Base-by-base conservation (phyloP, 345 rosid genomes). In the Populus alba region DNA sequence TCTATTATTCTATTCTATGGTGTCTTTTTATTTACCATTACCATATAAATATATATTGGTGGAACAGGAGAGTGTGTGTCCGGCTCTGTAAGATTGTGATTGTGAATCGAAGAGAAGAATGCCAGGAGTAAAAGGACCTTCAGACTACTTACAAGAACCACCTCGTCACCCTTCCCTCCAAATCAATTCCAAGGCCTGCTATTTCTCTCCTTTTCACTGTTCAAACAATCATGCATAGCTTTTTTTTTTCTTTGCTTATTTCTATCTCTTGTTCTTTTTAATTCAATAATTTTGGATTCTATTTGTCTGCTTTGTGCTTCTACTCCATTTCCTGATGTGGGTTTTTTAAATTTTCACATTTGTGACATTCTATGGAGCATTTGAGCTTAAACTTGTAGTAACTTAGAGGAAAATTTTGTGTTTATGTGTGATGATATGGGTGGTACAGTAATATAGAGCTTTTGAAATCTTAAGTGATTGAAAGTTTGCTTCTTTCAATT, bases 81-180 rank as follows among this genome's bases (percentile, higher is more conserved):
- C 9, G 10, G 6, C 22, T 75, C 35, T 71, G 38, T 67, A 2
- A 12, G 6, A 47, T 15, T 47, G 51, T 47, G 51, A 47, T 47
- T 47, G 17, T 47, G 51, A 70, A 9, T 41, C 16, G n/a, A 22
- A 57, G 73, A 61, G 29, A 67, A 73, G 35, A 73, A 95, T 93
- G 99, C 98, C 98, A 25, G 98, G 98, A 77, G 68, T 92, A 11
- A 80, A 77, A 66, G 97, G 84, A 7, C 99, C 97, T 3, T 90
- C 97, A 8, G 89, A 91, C 77, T 95, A 92, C 83, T 85, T 90
- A n/a, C 83, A 73, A 62, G 98, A 95, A 70, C 98, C 98, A 49
- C 79, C 88, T 66, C 99, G 98, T 0, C 92, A 95, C 55, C 92
- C 94, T 72, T 83, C 74, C 49, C 97, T 95, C 82, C 53, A 71